Conservation (phyloP, 2,329 filamentous ascomycete genomes). For the Zymoseptoria tritici region DNA sequence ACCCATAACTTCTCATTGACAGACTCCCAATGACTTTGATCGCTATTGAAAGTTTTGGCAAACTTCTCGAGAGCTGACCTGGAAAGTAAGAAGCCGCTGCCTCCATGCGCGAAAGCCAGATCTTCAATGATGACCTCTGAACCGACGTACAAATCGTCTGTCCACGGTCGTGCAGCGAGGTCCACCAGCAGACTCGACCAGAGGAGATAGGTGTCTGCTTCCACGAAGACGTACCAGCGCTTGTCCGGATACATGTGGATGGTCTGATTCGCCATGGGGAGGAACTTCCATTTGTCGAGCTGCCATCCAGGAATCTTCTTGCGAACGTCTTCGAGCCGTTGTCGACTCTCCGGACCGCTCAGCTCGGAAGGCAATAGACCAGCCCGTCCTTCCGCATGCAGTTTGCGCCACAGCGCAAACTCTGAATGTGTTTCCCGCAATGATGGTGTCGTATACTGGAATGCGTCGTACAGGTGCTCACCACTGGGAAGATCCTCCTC, state of each 20-base stretch:
- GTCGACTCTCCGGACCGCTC: slow-evolving; percentile 13
- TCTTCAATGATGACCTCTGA: too few species aligned
- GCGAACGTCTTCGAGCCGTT: slow-evolving; percentile 6
- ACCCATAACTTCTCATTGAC: slow-evolving; percentile 24
- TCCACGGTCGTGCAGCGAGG: slow-evolving; percentile 32
- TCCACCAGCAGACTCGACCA: slow-evolving; percentile 42
- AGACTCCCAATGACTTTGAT: slow-evolving; percentile 28
- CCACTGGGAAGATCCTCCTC: slow-evolving; percentile 27
- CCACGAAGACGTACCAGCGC: slow-evolving; percentile 54
- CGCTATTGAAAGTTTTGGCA: slow-evolving; percentile 32
- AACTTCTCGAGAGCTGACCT: slow-evolving; percentile 30
- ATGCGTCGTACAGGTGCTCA: slow-evolving; percentile 29
- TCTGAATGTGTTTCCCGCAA: slow-evolving; percentile 16
- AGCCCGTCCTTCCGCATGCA: slow-evolving; percentile 13
- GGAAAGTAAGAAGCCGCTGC: slow-evolving; percentile 36
- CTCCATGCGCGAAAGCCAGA: slow-evolving; percentile 36
- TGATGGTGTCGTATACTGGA: slow-evolving; percentile 15
- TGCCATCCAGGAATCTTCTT: slow-evolving; percentile 36
- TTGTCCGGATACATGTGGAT: slow-evolving; percentile 35
- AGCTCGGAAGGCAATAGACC: slow-evolving; percentile 16
- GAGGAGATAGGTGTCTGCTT: slow-evolving; percentile 50
- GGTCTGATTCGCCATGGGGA: slow-evolving; percentile 46
- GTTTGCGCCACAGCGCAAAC: slow-evolving; percentile 20
- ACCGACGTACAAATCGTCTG: slow-evolving; percentile 38
- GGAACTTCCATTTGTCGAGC: slow-evolving; percentile 49